A percentile compares a stretch with the other conserved stretches of the same genome.
Evolutionary conservation across 2,329 filamentous ascomycete genomes (phyloP).

Genomic region (Aphanocladium album): DNA sequence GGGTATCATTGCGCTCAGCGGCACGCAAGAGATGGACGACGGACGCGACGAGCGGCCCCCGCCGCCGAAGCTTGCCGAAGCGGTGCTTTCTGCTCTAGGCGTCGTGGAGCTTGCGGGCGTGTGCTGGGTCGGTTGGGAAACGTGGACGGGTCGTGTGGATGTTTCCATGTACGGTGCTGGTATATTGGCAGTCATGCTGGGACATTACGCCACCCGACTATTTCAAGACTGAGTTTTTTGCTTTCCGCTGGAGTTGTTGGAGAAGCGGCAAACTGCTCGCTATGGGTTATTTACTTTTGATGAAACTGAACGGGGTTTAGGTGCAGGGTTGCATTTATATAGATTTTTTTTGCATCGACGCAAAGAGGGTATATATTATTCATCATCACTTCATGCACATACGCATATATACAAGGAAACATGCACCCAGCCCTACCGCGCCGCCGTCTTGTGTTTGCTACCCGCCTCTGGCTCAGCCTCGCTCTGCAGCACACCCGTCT

Average conservation of each 20-base stretch:
- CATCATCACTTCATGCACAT: background rate
- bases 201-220: constrained; percentile 25
- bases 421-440: background rate
- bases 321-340: no score
- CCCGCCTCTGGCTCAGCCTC: no score
- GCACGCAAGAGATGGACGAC: constrained; percentile 23
- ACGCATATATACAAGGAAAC: background rate
- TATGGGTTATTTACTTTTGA: no score
- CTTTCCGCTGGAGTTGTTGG: background rate
- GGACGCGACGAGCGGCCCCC: constrained; percentile 12
- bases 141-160: constrained; percentile 23
- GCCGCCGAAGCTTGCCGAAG: constrained; percentile 18
- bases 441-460: background rate
- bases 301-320: no score
- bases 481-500: background rate
- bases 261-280: no score
- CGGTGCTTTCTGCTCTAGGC: constrained; percentile 24
- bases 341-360: background rate
- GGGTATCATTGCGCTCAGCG: constrained; percentile 26
- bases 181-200: constrained; percentile 28
- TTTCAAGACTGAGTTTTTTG: background rate
- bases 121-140: constrained; percentile 30
- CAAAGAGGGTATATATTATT: background rate
- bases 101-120: constrained; percentile 28
- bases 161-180: constrained; percentile 24